Evolutionary conservation across 495 filamentous ascomycete species (phyloP).

Genomic region (Aspergillus nidulans): DNA sequence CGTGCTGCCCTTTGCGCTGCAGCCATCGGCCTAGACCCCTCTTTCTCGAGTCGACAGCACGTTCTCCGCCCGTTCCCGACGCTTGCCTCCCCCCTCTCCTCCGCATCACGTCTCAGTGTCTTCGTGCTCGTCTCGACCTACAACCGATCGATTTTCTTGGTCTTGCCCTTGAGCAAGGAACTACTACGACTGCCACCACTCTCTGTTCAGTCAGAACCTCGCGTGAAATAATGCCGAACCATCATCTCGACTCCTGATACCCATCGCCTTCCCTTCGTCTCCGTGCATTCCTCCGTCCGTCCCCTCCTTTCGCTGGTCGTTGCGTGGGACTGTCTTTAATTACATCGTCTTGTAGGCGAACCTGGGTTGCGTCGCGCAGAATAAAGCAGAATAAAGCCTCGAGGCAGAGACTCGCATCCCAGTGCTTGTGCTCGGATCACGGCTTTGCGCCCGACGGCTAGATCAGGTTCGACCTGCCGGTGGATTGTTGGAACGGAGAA

Average conservation of each 20-base stretch:
- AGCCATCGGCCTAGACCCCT: background rate
- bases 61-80: constrained; percentile 13
- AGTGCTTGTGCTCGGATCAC: background rate
- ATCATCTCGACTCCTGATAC: constrained; percentile 28
- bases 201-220: background rate
- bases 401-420: background rate
- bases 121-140: constrained; percentile 2
- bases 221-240: constrained; percentile 35
- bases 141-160: background rate
- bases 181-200: background rate
- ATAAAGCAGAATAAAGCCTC: background rate
- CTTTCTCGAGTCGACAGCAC: background rate
- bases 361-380: background rate
- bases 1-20: background rate
- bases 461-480: constrained; percentile 17
- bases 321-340: constrained; percentile 3
- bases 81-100: constrained; percentile 7
- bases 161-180: background rate
- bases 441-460: constrained; percentile 19
- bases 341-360: background rate
- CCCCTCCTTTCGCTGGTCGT: constrained; percentile 12
- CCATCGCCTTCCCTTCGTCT: constrained; percentile 15
- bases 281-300: constrained; percentile 12
- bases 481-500: constrained; percentile 20
- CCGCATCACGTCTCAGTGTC: background rate